Percentiles rank a stretch among this genome's conserved stretches.
Conservation (phyloP, 208 protist species). For the Wallacemonas collosoma region DNA sequence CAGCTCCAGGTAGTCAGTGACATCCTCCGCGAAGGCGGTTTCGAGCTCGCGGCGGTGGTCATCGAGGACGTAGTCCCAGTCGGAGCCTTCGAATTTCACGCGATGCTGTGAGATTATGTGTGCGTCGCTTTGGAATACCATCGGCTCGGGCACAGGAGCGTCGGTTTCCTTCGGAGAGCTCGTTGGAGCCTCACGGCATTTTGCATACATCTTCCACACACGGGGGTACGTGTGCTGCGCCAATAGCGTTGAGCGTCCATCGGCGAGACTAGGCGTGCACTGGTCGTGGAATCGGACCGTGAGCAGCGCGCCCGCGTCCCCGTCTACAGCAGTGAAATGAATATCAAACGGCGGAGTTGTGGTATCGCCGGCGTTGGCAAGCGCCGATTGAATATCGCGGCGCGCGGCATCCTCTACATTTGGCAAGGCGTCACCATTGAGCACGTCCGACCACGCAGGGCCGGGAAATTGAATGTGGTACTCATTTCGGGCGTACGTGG, state of each 20-base stretch:
- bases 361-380: slow-evolving; percentile 9
- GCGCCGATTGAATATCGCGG: slow-evolving; percentile 12
- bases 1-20: slow-evolving; percentile 26
- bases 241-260: slow-evolving; percentile 21
- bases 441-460: slow-evolving; percentile 22
- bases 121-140: slow-evolving; percentile 11
- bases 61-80: slow-evolving; percentile 38
- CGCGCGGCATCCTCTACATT: slow-evolving; percentile 7
- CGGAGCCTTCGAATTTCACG: slow-evolving; percentile 40
- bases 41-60: slow-evolving; percentile 22
- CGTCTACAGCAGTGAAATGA: background rate
- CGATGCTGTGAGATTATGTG: slow-evolving; percentile 35
- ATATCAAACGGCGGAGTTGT: slow-evolving; percentile 8
- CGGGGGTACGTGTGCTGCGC: slow-evolving; percentile 20
- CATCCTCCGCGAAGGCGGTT: slow-evolving; percentile 28
- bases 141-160: slow-evolving; percentile 14
- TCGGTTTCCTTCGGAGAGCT: background rate
- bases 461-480: slow-evolving; percentile 30
- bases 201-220: slow-evolving; percentile 24
- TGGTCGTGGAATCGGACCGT: slow-evolving; percentile 14
- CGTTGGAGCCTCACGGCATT: slow-evolving; percentile 5
- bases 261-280: slow-evolving; percentile 19
- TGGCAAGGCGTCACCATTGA: background rate
- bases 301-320: slow-evolving; percentile 6
- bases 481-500: slow-evolving; percentile 3